Conservation (phyloP, 179 eudicot species). For the Spinacia oleracea region DNA sequence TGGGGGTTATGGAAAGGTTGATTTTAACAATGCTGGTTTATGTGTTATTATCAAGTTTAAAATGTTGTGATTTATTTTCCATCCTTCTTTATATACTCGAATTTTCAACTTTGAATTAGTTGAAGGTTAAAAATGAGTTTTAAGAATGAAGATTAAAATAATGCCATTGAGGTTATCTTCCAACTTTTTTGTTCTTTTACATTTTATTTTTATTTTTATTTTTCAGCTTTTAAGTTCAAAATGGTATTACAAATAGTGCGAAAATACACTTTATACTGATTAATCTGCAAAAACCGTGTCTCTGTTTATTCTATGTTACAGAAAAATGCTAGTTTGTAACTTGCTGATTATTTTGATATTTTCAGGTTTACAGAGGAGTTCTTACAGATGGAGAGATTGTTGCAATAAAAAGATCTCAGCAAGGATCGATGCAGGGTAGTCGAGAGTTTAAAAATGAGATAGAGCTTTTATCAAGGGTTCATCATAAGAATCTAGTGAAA, state of each 20-base stretch:
- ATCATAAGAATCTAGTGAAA: slow-evolving; percentile 66
- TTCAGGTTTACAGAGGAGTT: slow-evolving; percentile 70
- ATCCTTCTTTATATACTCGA: neutral
- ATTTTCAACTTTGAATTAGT: neutral
- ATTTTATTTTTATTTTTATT: too few relatives aligned
- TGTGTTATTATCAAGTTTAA: neutral
- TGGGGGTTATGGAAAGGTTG: slow-evolving; percentile 91
- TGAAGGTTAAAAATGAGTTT: too few relatives aligned
- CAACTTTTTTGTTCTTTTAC: too few relatives aligned
- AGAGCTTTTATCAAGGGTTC: slow-evolving; percentile 72
- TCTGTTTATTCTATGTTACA: too few relatives aligned
- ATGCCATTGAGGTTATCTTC: too few relatives aligned
- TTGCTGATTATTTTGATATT: neutral
- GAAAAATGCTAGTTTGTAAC: neutral
- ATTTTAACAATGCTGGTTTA: neutral
- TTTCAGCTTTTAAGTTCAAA: too few relatives aligned
- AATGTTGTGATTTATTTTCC: neutral
- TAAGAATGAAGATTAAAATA: too few relatives aligned
- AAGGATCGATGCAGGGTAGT: slow-evolving; percentile 62
- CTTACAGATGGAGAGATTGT: slow-evolving; percentile 50
- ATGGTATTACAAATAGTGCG: too few relatives aligned
- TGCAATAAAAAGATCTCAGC: slow-evolving; percentile 64
- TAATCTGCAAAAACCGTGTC: too few relatives aligned
- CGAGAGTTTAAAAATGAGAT: slow-evolving; percentile 69
- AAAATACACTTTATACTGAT: too few relatives aligned